Base-by-base conservation (phyloP, 2,329 filamentous ascomycete genomes). In the Penicillium olsonii region DNA sequence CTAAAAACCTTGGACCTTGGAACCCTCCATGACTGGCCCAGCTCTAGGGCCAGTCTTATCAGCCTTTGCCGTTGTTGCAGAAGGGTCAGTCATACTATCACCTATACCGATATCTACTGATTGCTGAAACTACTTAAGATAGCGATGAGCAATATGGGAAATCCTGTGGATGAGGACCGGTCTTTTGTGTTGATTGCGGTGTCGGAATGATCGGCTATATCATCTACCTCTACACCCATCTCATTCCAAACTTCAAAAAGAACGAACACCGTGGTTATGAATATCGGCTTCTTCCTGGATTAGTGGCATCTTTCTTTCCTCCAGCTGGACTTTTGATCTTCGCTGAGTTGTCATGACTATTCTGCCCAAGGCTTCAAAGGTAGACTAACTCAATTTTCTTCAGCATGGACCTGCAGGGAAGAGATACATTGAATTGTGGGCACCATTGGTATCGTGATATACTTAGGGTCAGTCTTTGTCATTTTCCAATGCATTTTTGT, bases 101-200 rank as follows among this genome's bases (percentile, higher is more conserved):
- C 15, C 31, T 2, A 34, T n/a, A 6, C 14, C n/a, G 8, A 17
- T 9, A 34, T 34, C 22, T 29, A 10, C 2, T 11, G 14, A 3
- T 8, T 17, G 7, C 24, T 41, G 57, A n/a, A n/a, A 73, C 44
- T 56, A 61, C 5, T 57, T 69, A 39, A 69, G 65, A 27, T 75
- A 71, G 72, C 64, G 55, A 2, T 75, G 72, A 72, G 67, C 70
- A 0, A 70, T 73, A 37, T 73, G 70, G 71, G 66, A 70, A 41
- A 54, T 74, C 1, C 70, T 71, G 59, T 75, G 68, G 70, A 56
- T 75, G 1, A 68, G 62, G 20, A n/a, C 26, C 15, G 31, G 37
- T 3, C 20, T 1, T 48, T 42, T 12, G 14, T 48, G 27, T 42
- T 22, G 45, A 15, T 8, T 35, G 31, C 14, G 38, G 11, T 7